These are phyloP conservation scores for Lantana camara DNA, from an alignment of 257 asterid genomes.

Conservation along the genomic window DNA sequence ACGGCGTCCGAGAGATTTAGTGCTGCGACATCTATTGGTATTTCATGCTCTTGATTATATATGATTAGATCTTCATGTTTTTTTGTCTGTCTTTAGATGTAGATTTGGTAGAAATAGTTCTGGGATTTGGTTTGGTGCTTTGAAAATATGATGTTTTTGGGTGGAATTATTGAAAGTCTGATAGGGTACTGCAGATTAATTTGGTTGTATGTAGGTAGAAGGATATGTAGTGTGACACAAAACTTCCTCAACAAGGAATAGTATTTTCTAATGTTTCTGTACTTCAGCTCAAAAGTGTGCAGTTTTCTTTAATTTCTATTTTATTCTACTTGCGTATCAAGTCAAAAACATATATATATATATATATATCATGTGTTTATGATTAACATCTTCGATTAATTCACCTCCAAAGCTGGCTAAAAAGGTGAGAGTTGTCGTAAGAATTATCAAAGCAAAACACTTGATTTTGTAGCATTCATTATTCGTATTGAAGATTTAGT, in stretches of 20 bases:
- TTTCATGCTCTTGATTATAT: constrained; percentile 42
- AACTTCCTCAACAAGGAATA: not conserved
- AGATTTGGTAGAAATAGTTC: not conserved
- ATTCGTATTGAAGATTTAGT: too few species aligned
- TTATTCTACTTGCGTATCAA: too few species aligned
- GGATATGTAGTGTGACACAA: not conserved
- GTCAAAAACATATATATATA: too few species aligned
- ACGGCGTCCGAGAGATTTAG: constrained; percentile 60
- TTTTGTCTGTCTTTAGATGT: not conserved
- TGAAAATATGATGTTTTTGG: not conserved
- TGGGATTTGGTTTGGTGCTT: not conserved
- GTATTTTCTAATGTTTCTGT: not conserved
- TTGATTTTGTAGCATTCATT: too few species aligned
- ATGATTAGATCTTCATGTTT: not conserved
- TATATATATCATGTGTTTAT: too few species aligned
- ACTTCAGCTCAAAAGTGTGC: too few species aligned
- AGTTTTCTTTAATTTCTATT: not conserved
- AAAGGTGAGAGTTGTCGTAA: too few species aligned
- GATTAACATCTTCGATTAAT: too few species aligned
- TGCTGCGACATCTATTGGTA: constrained; percentile 40
- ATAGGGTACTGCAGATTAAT: not conserved
- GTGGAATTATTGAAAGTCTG: not conserved
- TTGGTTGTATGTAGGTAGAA: not conserved
- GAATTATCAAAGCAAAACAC: too few species aligned
- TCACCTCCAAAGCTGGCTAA: too few species aligned